phyloP scores from a whole-genome alignment of 768 basidiomycete genomes.

The Gautieria morchelliformis region DNA sequence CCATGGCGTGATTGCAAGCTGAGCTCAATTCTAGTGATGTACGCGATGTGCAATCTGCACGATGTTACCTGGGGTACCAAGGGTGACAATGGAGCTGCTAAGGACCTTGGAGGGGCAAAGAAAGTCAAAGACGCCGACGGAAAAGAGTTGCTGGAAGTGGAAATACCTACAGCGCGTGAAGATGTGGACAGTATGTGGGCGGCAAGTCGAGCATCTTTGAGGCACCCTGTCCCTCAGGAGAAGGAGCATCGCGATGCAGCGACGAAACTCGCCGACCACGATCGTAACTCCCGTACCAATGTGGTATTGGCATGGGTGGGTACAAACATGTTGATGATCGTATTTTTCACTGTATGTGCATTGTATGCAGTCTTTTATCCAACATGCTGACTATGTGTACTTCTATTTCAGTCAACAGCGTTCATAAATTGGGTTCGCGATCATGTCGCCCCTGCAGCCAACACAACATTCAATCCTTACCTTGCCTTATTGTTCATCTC shows the following conservation, averaged over 20 bases:
- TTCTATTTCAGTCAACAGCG: constrained; percentile 56
- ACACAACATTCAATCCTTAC: constrained; percentile 79
- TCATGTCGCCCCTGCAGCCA: constrained; percentile 40
- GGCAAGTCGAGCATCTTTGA: constrained; percentile 62
- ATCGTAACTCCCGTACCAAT: constrained; percentile 76
- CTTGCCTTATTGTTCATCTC: constrained; percentile 71
- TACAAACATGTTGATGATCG: constrained; percentile 61
- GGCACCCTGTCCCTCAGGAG: constrained; percentile 56
- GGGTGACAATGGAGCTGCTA: constrained; percentile 79
- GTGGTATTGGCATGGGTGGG: constrained; percentile 79
- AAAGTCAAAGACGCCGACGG: constrained; percentile 80
- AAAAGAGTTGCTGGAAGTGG: constrained; percentile 80
- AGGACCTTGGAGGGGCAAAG: constrained; percentile 87
- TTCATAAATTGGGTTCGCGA: constrained; percentile 65
- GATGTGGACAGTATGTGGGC: constrained; percentile 85
- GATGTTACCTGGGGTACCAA: constrained; percentile 92
- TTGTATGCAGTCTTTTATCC: constrained; percentile 47
- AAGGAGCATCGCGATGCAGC: constrained; percentile 79
- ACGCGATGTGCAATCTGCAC: constrained; percentile 88
- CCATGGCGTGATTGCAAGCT: neutral
- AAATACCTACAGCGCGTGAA: constrained; percentile 70
- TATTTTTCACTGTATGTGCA: constrained; percentile 18
- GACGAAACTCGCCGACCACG: constrained; percentile 83
- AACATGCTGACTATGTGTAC: neutral
- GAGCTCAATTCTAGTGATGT: constrained; percentile 51